Evolutionary conservation across 2,329 filamentous ascomycete genomes (phyloP), one percentile per base, ranked within the genome.

Genomic region (Blastomyces emzantsi): DNA sequence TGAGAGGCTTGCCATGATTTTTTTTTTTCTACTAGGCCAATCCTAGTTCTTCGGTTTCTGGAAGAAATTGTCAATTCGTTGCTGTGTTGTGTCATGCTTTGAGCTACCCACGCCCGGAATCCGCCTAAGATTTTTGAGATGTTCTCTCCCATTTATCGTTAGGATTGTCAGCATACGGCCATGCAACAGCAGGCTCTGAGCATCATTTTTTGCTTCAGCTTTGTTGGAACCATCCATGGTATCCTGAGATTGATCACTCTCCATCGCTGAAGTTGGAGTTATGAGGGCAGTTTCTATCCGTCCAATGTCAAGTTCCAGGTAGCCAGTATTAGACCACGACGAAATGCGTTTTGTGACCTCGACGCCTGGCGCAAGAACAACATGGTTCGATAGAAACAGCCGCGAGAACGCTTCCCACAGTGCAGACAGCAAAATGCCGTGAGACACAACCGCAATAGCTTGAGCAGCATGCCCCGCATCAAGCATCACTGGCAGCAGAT

Each of bases 21-120:
- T n/a, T n/a, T n/a, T n/a, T n/a, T n/a, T n/a, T 19, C 17, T 55
- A 36, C 9, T 2, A 33, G 28, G 28, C 15, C 19, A 55, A 30
- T 22, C 25, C 15, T 59, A 65, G 51, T 54, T 58, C 71, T 83
- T 83, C 71, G 52, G 52, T 7, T 36, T 55, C n/a, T 87, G 86
- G 75, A 96, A 92, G 78, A 94, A 96, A 0, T 83, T 83, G 56
- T 90, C 85, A 69, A 97, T 83, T 22, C 83, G 90, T 71, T 83
- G 87, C 74, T 96, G 92, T 57, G 82, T 86, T 13, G 84, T 81
- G 73, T 97, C 92, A 72, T 90, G 87, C 63, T 83, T 82, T 49
- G 89, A 82, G 69, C 88, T 94, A 62, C 91, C 91, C 63, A 96
- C 89, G 39, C 90, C 90, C 30, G 88, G 81, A 9, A 90, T 93